Evolutionary conservation across 163 green algal genomes (phyloP), one percentile per base, ranked within the genome.

Genomic region (Chlamydomonas reinhardtii): DNA sequence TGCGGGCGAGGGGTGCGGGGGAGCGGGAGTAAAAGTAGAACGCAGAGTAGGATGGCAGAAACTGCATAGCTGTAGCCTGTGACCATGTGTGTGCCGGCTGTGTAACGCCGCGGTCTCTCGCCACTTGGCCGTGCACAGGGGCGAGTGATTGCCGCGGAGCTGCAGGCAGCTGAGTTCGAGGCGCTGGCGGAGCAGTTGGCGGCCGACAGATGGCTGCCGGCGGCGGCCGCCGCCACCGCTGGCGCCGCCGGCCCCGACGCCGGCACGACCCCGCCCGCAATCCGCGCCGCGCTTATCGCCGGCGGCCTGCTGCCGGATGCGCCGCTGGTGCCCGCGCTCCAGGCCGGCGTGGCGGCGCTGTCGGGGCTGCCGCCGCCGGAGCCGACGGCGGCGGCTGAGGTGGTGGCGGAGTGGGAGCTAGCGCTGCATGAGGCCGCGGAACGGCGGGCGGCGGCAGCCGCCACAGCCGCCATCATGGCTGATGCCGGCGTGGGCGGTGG

Each of bases 371-470:
- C 52, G 5, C 2, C 61, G 15, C 16, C 17, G 14, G 34, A 56
- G 11, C 16, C 34, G 19, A 34, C 68, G 4, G 62, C 62, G 27
- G 59, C 59, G 59, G 48, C 48, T 4, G 80, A 86, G 80, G 80
- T 86, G 31, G 80, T 86, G 70, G 80, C 70, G 54, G 80, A 86
- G 56, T 86, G 80, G 80, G 80, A 86, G 80, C 27, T 29, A 16
- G 69, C 80, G 15, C 8, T 65, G 4, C 70, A 79, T 11, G 80
- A 86, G 27, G 54, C 70, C 2, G 2, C 6, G 19, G 54, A 79
- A 56, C 70, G 78, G 54, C 68, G 32, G 68, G 6, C 3, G 34
- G 78, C 64, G 24, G 75, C 59, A 6, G 31, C 25, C 2, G 43
- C 19, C 17, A 29, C 27, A 4, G 69, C 52, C 78, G 31, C 27